Percentiles rank a stretch among this genome's conserved stretches.
Conservation (phyloP, 495 filamentous ascomycete species). For the Hamigera avellanea region DNA sequence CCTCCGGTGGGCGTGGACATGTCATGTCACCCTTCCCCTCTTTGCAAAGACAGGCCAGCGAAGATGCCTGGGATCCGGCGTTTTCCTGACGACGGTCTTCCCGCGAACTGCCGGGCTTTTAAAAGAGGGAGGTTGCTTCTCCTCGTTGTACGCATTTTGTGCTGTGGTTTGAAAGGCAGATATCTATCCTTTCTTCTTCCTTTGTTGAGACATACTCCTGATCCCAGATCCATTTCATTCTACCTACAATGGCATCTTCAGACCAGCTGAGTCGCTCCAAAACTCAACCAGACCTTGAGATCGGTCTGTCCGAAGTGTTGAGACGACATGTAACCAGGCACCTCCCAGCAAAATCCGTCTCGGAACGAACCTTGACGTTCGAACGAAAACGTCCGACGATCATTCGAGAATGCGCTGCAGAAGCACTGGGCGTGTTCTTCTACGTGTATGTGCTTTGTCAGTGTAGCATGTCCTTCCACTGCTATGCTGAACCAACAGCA, state of each 20-base stretch:
- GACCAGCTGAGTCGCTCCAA: slow-evolving; percentile 16
- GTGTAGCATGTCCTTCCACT: background rate
- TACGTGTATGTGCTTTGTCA: slow-evolving; percentile 26
- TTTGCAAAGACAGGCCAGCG: too few relatives aligned
- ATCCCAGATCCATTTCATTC: background rate
- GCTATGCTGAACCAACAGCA: background rate
- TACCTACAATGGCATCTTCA: background rate
- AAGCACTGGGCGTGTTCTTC: slow-evolving; percentile 41
- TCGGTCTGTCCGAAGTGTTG: slow-evolving; percentile 37
- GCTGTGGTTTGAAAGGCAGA: background rate
- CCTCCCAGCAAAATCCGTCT: slow-evolving; percentile 33
- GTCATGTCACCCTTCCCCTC: too few relatives aligned
- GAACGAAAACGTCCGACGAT: slow-evolving; percentile 35
- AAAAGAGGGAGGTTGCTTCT: too few relatives aligned
- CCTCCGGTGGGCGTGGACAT: too few relatives aligned
- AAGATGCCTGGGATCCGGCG: too few relatives aligned
- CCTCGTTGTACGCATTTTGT: background rate
- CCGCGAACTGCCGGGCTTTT: too few relatives aligned
- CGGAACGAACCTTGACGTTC: slow-evolving; percentile 37
- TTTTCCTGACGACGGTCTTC: too few relatives aligned
- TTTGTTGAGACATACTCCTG: too few relatives aligned
- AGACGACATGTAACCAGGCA: slow-evolving; percentile 32
- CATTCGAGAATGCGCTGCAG: slow-evolving; percentile 36
- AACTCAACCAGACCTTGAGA: slow-evolving; percentile 24
- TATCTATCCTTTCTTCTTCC: too few relatives aligned